These are phyloP conservation scores for Micractinium sp. DNA, from an alignment of 139 green algal species.

Conservation along the genomic window DNA sequence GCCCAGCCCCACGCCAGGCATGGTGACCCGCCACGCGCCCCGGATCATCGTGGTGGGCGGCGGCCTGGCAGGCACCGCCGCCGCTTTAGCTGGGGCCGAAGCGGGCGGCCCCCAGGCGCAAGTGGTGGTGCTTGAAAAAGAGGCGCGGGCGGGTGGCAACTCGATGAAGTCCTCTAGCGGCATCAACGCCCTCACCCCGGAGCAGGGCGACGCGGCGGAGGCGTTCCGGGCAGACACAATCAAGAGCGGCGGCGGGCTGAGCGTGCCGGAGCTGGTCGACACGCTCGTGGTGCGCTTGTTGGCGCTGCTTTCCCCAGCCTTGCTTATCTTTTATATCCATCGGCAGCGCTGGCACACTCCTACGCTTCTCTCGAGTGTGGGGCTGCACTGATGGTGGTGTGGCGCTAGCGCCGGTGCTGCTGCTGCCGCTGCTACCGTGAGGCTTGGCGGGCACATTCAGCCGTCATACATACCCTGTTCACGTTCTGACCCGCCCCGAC, in stretches of 20 bases:
- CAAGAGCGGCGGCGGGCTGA: conserved; percentile 61
- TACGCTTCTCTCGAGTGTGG: background rate
- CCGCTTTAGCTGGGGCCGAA: conserved; percentile 48
- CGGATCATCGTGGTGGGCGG: conserved; percentile 65
- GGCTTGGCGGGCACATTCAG: no score
- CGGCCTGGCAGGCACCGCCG: conserved; percentile 65
- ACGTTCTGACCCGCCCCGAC: no score
- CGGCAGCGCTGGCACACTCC: background rate
- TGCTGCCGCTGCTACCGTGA: no score
- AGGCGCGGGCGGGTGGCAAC: conserved; percentile 72
- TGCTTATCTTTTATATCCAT: background rate
- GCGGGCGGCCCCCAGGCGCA: background rate
- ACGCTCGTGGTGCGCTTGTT: conserved; percentile 53
- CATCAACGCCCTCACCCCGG: conserved; percentile 71
- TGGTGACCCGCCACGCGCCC: background rate
- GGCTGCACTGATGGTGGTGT: no score
- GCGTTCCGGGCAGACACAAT: conserved; percentile 62
- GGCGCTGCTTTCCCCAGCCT: background rate
- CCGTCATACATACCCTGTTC: no score
- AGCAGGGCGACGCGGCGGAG: conserved; percentile 37
- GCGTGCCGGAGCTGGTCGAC: conserved; percentile 60
- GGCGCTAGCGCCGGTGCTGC: no score
- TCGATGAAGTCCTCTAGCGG: conserved; percentile 73
- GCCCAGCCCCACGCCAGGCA: background rate
- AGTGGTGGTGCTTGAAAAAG: conserved; percentile 78